phyloP scores from a whole-genome alignment of 257 asterid genomes.

The Cruciata laevipes region DNA sequence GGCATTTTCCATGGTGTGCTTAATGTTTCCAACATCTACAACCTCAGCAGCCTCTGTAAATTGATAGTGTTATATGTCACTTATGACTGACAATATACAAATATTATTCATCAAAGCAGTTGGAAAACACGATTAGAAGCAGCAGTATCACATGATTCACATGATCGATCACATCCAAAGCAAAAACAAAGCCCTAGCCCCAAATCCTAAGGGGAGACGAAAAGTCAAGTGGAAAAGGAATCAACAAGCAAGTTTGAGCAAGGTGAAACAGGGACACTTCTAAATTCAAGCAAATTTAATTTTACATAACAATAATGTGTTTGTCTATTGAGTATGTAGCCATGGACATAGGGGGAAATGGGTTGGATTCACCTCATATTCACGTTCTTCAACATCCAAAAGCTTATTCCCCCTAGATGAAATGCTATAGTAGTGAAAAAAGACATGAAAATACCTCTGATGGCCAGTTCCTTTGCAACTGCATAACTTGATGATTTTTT shows the following conservation, averaged over 20 bases:
- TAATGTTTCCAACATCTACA: constrained; percentile 51
- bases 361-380: neutral
- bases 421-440: neutral
- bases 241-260: neutral
- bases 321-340: neutral
- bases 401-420: neutral
- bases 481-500: constrained; percentile 66
- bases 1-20: constrained; percentile 55
- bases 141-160: constrained; percentile 1
- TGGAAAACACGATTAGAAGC: neutral
- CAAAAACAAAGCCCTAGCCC: neutral
- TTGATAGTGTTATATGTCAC: constrained; percentile 3
- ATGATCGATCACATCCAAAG: neutral
- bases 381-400: neutral
- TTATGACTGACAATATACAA: neutral
- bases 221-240: neutral
- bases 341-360: neutral
- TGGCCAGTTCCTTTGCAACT: constrained; percentile 64
- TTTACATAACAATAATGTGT: neutral
- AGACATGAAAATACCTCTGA: constrained; percentile 42
- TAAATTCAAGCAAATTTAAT: neutral
- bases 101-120: neutral
- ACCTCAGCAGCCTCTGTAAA: constrained; percentile 52
- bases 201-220: neutral
- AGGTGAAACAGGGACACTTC: too few relatives aligned